Evolutionary conservation across 208 protist species (phyloP).

Genomic region (Trypanosoma brucei): DNA sequence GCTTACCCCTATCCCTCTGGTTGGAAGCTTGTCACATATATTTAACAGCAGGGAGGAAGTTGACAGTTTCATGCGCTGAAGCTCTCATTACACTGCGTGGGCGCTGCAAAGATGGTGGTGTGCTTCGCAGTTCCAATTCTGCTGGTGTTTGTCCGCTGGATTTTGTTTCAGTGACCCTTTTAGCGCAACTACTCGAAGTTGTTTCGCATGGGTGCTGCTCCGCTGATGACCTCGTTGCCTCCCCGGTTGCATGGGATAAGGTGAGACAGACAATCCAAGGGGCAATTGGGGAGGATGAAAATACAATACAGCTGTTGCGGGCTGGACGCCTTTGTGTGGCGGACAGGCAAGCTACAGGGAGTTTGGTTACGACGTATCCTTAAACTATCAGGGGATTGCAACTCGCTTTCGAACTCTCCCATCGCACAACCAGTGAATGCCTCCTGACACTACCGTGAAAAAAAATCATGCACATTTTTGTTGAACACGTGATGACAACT

Average conservation of each 20-base stretch:
- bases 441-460: too few relatives aligned
- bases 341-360: neutral
- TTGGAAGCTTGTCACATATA: constrained; percentile 23
- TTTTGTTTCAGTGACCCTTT: constrained; percentile 7
- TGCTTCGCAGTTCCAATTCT: neutral
- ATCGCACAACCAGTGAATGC: too few relatives aligned
- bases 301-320: neutral
- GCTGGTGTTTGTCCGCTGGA: neutral
- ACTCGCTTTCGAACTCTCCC: too few relatives aligned
- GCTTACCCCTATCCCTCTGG: constrained; percentile 44
- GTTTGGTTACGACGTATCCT: constrained; percentile 2
- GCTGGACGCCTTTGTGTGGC: constrained; percentile 1
- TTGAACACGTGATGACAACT: too few relatives aligned
- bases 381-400: too few relatives aligned
- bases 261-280: neutral
- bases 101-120: constrained; percentile 10
- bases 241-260: constrained; percentile 8
- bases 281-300: neutral
- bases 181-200: constrained; percentile 12
- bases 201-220: neutral
- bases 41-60: constrained; percentile 1
- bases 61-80: constrained; percentile 2
- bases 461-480: too few relatives aligned
- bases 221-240: constrained; percentile 1
- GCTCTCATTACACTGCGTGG: constrained; percentile 10